A percentile compares a stretch with the other conserved stretches of the same genome.
These are phyloP conservation scores for Parastagonospora nodorum DNA, from an alignment of 2,329 filamentous ascomycete species.

Conservation along the genomic window DNA sequence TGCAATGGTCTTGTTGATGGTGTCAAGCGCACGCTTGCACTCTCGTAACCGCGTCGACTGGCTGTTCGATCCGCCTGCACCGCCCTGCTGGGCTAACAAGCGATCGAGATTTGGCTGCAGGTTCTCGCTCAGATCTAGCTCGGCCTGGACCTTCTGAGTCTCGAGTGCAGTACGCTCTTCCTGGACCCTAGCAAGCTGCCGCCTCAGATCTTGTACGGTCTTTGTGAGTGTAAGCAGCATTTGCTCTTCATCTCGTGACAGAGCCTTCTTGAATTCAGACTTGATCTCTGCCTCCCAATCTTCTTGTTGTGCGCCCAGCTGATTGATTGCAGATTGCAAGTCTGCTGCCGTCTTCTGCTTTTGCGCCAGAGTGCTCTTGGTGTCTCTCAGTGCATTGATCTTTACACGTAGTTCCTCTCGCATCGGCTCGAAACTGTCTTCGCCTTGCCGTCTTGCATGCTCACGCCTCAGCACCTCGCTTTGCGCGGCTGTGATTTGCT, in stretches of 20 bases:
- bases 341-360: constrained; percentile 69
- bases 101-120: constrained; percentile 86
- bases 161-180: constrained; percentile 77
- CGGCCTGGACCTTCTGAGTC: constrained; percentile 78
- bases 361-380: constrained; percentile 73
- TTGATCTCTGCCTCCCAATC: constrained; percentile 80
- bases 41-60: constrained; percentile 69
- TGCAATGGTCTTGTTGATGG: constrained; percentile 70
- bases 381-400: constrained; percentile 73
- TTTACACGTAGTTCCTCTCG: constrained; percentile 77
- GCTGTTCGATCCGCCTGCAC: constrained; percentile 60
- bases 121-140: constrained; percentile 88
- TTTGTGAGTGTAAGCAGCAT: constrained; percentile 74
- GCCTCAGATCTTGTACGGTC: constrained; percentile 74
- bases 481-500: constrained; percentile 85
- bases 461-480: constrained; percentile 83
- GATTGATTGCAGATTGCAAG: constrained; percentile 64
- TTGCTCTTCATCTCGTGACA: constrained; percentile 80
- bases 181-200: constrained; percentile 76
- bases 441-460: constrained; percentile 75
- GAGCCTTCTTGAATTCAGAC: constrained; percentile 89
- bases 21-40: constrained; percentile 79
- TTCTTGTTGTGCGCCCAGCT: constrained; percentile 72
- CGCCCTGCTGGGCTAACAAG: constrained; percentile 56
- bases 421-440: constrained; percentile 81